Conservation (phyloP, 208 protist genomes). For the Leptomonas pyrrhocoris region DNA sequence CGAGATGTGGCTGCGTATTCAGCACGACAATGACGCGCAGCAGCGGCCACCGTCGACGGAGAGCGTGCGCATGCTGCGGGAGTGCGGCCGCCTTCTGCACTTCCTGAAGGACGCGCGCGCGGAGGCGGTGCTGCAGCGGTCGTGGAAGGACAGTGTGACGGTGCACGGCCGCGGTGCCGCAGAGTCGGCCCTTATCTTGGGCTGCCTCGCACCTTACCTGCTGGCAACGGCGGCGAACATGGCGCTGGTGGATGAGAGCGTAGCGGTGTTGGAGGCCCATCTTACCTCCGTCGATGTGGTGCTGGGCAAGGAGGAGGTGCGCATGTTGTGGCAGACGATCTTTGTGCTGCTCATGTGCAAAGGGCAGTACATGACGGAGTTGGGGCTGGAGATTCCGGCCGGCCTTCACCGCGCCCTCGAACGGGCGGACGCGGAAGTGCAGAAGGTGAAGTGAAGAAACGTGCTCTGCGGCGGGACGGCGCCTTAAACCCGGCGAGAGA, state of each 20-base stretch:
- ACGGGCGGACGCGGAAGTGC: conserved; percentile 17
- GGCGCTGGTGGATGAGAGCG: conserved; percentile 25
- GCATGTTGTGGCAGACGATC: conserved; percentile 78
- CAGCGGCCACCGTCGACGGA: conserved; percentile 31
- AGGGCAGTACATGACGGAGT: conserved; percentile 72
- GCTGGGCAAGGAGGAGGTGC: conserved; percentile 65
- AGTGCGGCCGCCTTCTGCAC: conserved; percentile 82
- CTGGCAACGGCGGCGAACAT: conserved; percentile 35
- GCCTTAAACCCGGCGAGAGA: too few relatives aligned
- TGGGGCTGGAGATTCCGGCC: conserved; percentile 44
- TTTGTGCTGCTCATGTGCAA: conserved; percentile 79
- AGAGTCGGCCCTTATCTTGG: conserved; percentile 72
- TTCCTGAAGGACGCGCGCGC: conserved; percentile 64
- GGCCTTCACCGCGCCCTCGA: conserved; percentile 19
- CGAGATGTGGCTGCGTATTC: conserved; percentile 61
- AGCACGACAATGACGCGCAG: conserved; percentile 15
- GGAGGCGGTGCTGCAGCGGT: conserved; percentile 50
- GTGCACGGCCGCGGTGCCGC: conserved; percentile 59
- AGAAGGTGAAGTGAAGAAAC: conserved; percentile 20
- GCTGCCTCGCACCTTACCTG: conserved; percentile 77
- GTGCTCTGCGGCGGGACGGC: too few relatives aligned
- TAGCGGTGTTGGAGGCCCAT: conserved; percentile 48
- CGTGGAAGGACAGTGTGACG: conserved; percentile 37
- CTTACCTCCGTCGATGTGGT: conserved; percentile 65
- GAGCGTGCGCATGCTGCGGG: conserved; percentile 54